These are phyloP conservation scores for Gloeopeniophorella convolvens DNA, from an alignment of 768 basidiomycete genomes.

Conservation along the genomic window DNA sequence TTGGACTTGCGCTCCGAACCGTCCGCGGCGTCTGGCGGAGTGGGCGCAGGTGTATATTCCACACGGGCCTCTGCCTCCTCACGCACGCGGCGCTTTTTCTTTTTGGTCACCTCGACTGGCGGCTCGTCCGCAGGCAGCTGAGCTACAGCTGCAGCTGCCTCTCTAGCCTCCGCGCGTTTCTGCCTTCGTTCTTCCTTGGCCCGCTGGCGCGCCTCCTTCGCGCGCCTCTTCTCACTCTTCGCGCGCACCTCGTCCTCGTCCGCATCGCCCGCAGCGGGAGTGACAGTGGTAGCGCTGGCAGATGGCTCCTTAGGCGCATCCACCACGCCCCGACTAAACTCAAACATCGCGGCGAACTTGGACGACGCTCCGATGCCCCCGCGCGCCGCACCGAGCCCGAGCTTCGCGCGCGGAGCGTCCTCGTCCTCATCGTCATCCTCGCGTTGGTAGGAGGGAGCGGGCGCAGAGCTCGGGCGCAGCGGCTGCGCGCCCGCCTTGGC, in stretches of 20 bases:
- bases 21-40: too few species aligned
- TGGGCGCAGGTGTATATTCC: neutral
- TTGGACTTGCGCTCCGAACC: too few species aligned
- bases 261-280: slow-evolving; percentile 10
- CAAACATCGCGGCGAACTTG: slow-evolving; percentile 26
- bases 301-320: slow-evolving; percentile 2
- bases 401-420: slow-evolving; percentile 22
- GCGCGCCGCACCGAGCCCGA: slow-evolving; percentile 21
- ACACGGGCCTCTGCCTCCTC: slow-evolving; percentile 12
- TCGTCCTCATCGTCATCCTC: slow-evolving; percentile 22
- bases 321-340: slow-evolving; percentile 8
- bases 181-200: slow-evolving; percentile 32
- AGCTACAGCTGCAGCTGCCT: neutral
- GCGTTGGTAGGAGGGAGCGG: slow-evolving; percentile 15
- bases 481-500: slow-evolving; percentile 37
- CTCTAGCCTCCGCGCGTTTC: slow-evolving; percentile 20
- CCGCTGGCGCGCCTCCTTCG: slow-evolving; percentile 22
- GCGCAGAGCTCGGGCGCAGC: slow-evolving; percentile 2
- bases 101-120: slow-evolving; percentile 19
- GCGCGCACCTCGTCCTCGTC: slow-evolving; percentile 18
- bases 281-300: slow-evolving; percentile 8
- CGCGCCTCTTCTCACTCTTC: slow-evolving; percentile 20
- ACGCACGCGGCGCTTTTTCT: slow-evolving; percentile 30
- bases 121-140: too few species aligned
- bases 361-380: slow-evolving; percentile 23